Evolutionary conservation across 2,329 filamentous ascomycete species (phyloP).

Genomic region (Monilinia polystroma): DNA sequence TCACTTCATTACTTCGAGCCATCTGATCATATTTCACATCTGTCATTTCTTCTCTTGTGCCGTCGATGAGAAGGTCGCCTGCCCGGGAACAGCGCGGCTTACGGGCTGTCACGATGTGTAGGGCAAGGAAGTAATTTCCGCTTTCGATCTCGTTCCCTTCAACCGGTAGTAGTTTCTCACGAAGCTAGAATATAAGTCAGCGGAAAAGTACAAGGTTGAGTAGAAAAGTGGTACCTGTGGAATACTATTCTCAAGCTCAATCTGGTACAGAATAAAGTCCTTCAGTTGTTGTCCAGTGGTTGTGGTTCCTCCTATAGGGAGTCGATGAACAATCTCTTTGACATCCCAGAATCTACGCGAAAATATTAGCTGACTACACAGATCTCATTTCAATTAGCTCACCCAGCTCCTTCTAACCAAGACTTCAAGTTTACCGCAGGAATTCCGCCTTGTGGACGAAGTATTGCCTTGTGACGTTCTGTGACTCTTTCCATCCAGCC

Average conservation of each 20-base stretch:
- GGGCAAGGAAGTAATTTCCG: slow-evolving; percentile 34
- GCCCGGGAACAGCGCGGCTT: slow-evolving; percentile 34
- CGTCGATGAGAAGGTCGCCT: slow-evolving; percentile 36
- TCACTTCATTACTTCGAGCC: slow-evolving; percentile 27
- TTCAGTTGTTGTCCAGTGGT: slow-evolving; percentile 9
- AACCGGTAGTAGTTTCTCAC: slow-evolving; percentile 23
- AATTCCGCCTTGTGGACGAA: slow-evolving; percentile 36
- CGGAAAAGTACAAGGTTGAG: not conserved
- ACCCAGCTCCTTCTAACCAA: slow-evolving; percentile 39
- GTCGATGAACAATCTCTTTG: slow-evolving; percentile 33
- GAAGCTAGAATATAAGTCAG: slow-evolving; percentile 29
- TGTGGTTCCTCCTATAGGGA: slow-evolving; percentile 31
- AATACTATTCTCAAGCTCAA: slow-evolving; percentile 26
- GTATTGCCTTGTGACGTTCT: slow-evolving; percentile 32
- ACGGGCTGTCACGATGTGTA: slow-evolving; percentile 38
- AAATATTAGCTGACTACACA: slow-evolving; percentile 18
- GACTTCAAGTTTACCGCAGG: slow-evolving; percentile 36
- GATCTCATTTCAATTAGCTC: slow-evolving; percentile 17
- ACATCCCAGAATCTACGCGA: slow-evolving; percentile 38
- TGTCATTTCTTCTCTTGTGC: slow-evolving; percentile 36
- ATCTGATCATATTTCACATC: slow-evolving; percentile 35
- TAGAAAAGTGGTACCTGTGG: slow-evolving; percentile 13
- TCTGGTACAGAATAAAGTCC: slow-evolving; percentile 21
- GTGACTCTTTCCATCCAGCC: slow-evolving; percentile 36
- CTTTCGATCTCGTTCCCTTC: slow-evolving; percentile 27